Percentiles rank a stretch among this genome's conserved stretches.
These are phyloP conservation scores for Psilocybe cubensis DNA, from an alignment of 768 basidiomycete species.

Conservation along the genomic window DNA sequence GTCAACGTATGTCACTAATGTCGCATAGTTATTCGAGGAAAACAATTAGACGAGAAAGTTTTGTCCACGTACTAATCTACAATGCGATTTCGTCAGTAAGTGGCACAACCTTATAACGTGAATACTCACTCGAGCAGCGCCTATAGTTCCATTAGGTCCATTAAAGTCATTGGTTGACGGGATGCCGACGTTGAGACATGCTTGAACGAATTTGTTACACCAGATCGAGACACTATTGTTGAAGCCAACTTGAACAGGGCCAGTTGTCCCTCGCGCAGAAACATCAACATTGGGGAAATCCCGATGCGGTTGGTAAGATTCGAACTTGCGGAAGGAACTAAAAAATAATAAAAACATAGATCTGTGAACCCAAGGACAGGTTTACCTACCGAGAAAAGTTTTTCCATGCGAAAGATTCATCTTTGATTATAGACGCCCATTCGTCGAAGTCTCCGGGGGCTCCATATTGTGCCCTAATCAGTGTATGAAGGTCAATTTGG, in stretches of 20 bases:
- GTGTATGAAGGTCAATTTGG: background rate
- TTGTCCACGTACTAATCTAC: conserved; percentile 10
- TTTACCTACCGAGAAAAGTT: conserved; percentile 48
- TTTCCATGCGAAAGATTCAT: conserved; percentile 65
- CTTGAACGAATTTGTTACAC: conserved; percentile 56
- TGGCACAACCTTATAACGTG: background rate
- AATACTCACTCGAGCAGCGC: conserved; percentile 58
- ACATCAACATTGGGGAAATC: conserved; percentile 55
- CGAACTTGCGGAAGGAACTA: conserved; percentile 74
- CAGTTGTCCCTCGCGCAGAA: conserved; percentile 48
- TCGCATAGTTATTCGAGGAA: background rate
- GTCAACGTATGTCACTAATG: conserved; percentile 70
- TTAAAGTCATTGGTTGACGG: conserved; percentile 67
- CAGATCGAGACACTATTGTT: conserved; percentile 48
- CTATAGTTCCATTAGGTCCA: conserved; percentile 58
- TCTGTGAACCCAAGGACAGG: background rate
- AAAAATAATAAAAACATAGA: background rate
- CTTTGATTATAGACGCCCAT: conserved; percentile 58
- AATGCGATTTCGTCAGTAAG: background rate
- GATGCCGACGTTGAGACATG: conserved; percentile 57
- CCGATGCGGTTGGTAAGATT: conserved; percentile 55
- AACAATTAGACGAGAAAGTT: background rate
- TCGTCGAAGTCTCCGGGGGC: conserved; percentile 75
- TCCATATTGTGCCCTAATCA: conserved; percentile 62
- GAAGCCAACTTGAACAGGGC: conserved; percentile 66